These are phyloP conservation scores for Paraglomus brasilianum DNA, from an alignment of 192 early-diverging fungal genomes.

Conservation along the genomic window DNA sequence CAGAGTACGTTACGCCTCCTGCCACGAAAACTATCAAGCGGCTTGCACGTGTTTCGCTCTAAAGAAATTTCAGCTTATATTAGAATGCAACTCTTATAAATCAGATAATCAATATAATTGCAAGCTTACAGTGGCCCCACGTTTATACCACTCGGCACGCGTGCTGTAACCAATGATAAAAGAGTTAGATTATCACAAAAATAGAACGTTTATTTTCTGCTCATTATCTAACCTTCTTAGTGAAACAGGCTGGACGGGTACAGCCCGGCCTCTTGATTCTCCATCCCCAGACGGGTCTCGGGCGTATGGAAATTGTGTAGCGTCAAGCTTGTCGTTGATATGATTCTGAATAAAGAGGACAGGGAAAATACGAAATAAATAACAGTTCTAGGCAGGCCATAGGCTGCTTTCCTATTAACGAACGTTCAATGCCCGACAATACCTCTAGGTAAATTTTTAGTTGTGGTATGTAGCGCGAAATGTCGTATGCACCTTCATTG, in stretches of 20 bases:
- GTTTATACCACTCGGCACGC: slow-evolving; percentile 16
- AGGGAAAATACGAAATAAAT: background rate
- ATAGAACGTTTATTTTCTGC: slow-evolving; percentile 27
- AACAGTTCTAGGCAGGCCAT: no score
- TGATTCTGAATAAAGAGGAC: slow-evolving; percentile 53
- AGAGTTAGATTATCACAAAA: background rate
- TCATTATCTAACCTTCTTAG: slow-evolving; percentile 37
- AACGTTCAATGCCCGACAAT: background rate
- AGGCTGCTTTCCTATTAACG: background rate
- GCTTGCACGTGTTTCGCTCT: slow-evolving; percentile 40
- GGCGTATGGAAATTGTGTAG: slow-evolving; percentile 64
- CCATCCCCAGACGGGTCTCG: slow-evolving; percentile 50
- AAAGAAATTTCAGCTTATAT: slow-evolving; percentile 24
- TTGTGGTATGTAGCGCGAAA: slow-evolving; percentile 76
- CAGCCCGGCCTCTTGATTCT: slow-evolving; percentile 33
- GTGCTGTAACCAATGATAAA: background rate
- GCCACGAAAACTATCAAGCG: slow-evolving; percentile 75
- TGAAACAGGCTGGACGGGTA: slow-evolving; percentile 39
- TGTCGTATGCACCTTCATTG: slow-evolving; percentile 67
- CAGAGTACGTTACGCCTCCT: slow-evolving; percentile 72
- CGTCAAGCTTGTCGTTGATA: slow-evolving; percentile 55
- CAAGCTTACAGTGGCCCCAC: background rate
- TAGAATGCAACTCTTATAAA: background rate
- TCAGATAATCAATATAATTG: background rate
- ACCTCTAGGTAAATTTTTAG: slow-evolving; percentile 55